phyloP scores from a whole-genome alignment of 2,329 filamentous ascomycete species.

The Trichoderma arundinaceum region DNA sequence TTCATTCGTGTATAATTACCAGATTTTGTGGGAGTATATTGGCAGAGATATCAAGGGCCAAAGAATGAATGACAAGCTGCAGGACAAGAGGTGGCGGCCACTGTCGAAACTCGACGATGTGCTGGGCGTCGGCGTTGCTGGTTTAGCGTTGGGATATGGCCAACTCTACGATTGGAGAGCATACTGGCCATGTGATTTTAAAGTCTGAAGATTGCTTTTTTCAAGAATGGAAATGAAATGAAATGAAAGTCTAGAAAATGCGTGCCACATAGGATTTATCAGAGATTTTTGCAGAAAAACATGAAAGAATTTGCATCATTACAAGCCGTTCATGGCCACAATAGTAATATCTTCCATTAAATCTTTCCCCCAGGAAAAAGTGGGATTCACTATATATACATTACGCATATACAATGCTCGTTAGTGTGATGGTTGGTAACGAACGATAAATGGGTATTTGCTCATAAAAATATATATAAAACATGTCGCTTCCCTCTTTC shows the following conservation, averaged over 20 bases:
- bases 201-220: constrained; percentile 17
- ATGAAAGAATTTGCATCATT: too few species aligned
- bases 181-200: background rate
- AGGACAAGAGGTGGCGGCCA: constrained; percentile 4
- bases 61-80: constrained; percentile 23
- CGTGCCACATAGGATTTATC: too few species aligned
- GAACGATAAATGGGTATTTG: too few species aligned
- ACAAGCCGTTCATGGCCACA: too few species aligned
- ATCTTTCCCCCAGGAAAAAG: too few species aligned
- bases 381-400: too few species aligned
- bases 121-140: constrained; percentile 26
- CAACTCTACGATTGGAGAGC: background rate
- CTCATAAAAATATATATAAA: too few species aligned
- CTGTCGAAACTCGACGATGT: constrained; percentile 6
- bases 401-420: too few species aligned
- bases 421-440: too few species aligned
- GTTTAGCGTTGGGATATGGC: constrained; percentile 18
- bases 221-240: background rate
- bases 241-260: background rate
- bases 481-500: too few species aligned
- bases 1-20: constrained; percentile 22
- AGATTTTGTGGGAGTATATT: constrained; percentile 7
- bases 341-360: too few species aligned
- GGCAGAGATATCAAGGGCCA: constrained; percentile 2
- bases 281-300: too few species aligned